phyloP scores from a whole-genome alignment of 768 basidiomycete genomes.

The Amanita subjunquillea region DNA sequence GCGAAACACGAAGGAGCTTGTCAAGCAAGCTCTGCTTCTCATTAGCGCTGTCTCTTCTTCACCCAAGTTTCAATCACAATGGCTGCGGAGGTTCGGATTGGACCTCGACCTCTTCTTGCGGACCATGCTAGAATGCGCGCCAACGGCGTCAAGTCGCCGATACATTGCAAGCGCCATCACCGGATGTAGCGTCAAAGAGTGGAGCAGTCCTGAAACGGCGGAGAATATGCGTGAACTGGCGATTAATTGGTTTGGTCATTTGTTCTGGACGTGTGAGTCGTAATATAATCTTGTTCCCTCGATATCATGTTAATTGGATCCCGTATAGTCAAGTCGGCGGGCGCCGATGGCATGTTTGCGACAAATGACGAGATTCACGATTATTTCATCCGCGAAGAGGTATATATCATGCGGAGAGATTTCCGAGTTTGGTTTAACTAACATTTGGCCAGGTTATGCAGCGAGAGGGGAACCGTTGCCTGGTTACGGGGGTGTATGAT shows the following conservation, averaged over 20 bases:
- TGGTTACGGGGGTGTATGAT: slow-evolving; percentile 4
- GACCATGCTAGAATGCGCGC: slow-evolving; percentile 1
- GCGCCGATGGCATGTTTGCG: not conserved
- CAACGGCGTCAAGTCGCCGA: not conserved
- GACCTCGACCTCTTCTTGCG: slow-evolving; percentile 1
- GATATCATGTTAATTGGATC: no score
- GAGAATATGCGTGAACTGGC: slow-evolving; percentile 2
- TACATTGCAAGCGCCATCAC: slow-evolving; percentile 4
- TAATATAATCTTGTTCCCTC: no score
- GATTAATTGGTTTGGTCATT: slow-evolving; percentile 3
- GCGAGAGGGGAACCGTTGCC: slow-evolving; percentile 3
- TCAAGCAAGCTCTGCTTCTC: slow-evolving; percentile 1
- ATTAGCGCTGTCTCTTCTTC: not conserved
- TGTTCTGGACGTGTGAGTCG: slow-evolving; percentile 4
- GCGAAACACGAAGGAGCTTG: not conserved
- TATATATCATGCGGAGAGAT: not conserved
- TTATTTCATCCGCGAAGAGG: slow-evolving; percentile 4
- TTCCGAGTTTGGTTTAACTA: not conserved
- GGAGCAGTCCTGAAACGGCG: not conserved
- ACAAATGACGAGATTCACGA: not conserved
- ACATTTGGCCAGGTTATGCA: not conserved
- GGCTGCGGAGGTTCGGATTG: not conserved
- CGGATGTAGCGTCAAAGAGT: not conserved
- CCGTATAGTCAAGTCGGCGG: slow-evolving; percentile 2
- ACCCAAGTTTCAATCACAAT: not conserved